Percentiles rank a stretch among this genome's conserved stretches.
These are phyloP conservation scores for Calvatia gigantea DNA, from an alignment of 768 basidiomycete species.

Conservation along the genomic window DNA sequence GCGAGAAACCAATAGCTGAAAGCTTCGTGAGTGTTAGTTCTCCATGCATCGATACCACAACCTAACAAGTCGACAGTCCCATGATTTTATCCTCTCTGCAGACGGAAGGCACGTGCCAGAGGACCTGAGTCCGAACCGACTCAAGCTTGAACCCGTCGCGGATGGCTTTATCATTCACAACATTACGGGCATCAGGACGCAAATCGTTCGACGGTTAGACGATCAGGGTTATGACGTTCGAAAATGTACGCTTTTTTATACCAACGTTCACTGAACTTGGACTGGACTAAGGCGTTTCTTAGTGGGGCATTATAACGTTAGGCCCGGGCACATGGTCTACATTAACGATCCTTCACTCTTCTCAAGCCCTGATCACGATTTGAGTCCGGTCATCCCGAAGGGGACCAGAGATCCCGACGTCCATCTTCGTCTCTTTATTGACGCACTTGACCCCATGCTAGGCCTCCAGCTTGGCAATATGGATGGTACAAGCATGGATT, in stretches of 20 bases:
- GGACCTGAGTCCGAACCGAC: constrained; percentile 63
- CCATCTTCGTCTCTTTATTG: constrained; percentile 56
- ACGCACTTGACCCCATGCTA: constrained; percentile 44
- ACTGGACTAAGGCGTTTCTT: constrained; percentile 10
- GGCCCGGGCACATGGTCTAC: constrained; percentile 78
- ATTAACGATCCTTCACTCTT: constrained; percentile 64
- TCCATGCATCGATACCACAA: neutral
- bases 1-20: constrained; percentile 64
- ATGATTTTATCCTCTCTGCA: constrained; percentile 76
- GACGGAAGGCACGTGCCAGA: constrained; percentile 53
- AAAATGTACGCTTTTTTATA: constrained; percentile 51
- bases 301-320: constrained; percentile 84
- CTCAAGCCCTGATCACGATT: constrained; percentile 24
- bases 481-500: constrained; percentile 36
- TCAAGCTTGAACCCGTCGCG: constrained; percentile 58
- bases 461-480: constrained; percentile 34
- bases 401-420: constrained; percentile 39
- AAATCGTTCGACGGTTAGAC: constrained; percentile 77
- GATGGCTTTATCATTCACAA: constrained; percentile 78
- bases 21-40: constrained; percentile 54
- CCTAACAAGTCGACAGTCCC: constrained; percentile 46
- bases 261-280: neutral
- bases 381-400: constrained; percentile 22
- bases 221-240: constrained; percentile 84
- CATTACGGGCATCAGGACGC: constrained; percentile 72